Base-by-base conservation (phyloP, 2,329 filamentous ascomycete genomes). In the Eutypa lata region DNA sequence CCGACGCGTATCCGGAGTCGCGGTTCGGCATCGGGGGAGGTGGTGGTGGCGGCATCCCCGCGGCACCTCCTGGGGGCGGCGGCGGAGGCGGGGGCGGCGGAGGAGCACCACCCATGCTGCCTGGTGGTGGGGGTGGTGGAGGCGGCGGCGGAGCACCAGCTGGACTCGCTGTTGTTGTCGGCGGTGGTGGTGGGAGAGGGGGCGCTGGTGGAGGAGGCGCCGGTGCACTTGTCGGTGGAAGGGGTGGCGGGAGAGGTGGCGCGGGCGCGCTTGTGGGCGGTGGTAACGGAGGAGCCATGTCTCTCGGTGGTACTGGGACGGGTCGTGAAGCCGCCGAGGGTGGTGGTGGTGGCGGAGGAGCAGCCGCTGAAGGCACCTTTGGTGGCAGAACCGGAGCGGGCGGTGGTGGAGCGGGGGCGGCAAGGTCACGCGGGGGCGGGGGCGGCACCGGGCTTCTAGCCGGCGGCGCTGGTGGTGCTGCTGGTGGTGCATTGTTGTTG, bases 381-480 rank as follows among this genome's bases (percentile, higher is more conserved):
- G 74, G 73, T 11, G 76, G 75, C 46, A 77, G 69, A 49, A 66
- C 26, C 38, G 38, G 38, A 18, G 38, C 38, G 51, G 69, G 68
- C 37, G 70, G 61, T 53, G 66, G 58, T 51, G 66, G 71, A 18
- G 42, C 21, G 68, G 61, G 73, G 58, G 72, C 71, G 49, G 71
- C 73, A 42, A 74, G 74, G 50, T 65, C 65, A 38, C 66, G 77
- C 16, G 86, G 83, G 3, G 84, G 88, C 10, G 89, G 88, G 31
- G 89, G 89, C 56, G 90, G 90, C 18, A 87, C 83, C 37, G 86
- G 77, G 28, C 83, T 84, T 59, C 89, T 84, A 67, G 80, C 85
- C 37, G 89, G 89, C 22, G 90, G 87, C 48, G 88, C 86, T n/a
- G 90, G 89, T 38, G 89, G 87, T n/a, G 77, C 77, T 10, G n/a